A percentile compares a stretch with the other conserved stretches of the same genome.
Evolutionary conservation across 2,329 filamentous ascomycete species (phyloP).

Genomic region (Colletotrichum eremochloae): DNA sequence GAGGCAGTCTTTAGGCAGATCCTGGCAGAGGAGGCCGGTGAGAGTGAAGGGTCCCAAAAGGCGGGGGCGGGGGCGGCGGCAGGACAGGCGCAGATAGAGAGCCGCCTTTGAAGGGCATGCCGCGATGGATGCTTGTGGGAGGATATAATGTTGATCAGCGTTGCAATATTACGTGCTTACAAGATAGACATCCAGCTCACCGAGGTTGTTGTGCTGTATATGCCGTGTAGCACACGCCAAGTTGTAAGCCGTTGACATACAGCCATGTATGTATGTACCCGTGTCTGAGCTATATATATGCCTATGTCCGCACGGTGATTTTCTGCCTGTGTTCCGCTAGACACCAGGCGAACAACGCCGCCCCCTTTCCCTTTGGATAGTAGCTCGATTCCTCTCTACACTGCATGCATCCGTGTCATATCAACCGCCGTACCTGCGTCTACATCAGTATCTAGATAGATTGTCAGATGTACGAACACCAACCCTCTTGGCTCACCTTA

Average conservation of each 20-base stretch:
- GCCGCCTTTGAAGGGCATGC: constrained; percentile 8
- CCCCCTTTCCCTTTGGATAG: too few relatives aligned
- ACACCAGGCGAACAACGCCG: too few relatives aligned
- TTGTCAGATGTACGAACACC: too few relatives aligned
- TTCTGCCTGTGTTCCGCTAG: background rate
- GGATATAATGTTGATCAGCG: background rate
- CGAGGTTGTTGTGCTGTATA: too few relatives aligned
- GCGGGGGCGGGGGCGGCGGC: background rate
- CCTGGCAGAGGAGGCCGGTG: constrained; percentile 16
- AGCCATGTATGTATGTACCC: background rate
- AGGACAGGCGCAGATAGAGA: constrained; percentile 18
- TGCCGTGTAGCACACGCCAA: background rate
- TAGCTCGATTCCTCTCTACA: too few relatives aligned
- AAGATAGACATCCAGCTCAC: background rate
- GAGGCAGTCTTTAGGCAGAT: constrained; percentile 50
- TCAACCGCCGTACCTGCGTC: too few relatives aligned
- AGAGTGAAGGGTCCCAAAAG: background rate
- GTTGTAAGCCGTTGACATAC: background rate
- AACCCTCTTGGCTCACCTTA: too few relatives aligned
- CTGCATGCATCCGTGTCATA: too few relatives aligned
- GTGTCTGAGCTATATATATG: background rate
- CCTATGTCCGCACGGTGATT: background rate
- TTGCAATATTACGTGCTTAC: background rate
- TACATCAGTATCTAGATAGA: too few relatives aligned
- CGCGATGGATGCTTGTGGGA: too few relatives aligned